phyloP scores from a whole-genome alignment of 78 protist species.

The Speleostelium caveatum region DNA sequence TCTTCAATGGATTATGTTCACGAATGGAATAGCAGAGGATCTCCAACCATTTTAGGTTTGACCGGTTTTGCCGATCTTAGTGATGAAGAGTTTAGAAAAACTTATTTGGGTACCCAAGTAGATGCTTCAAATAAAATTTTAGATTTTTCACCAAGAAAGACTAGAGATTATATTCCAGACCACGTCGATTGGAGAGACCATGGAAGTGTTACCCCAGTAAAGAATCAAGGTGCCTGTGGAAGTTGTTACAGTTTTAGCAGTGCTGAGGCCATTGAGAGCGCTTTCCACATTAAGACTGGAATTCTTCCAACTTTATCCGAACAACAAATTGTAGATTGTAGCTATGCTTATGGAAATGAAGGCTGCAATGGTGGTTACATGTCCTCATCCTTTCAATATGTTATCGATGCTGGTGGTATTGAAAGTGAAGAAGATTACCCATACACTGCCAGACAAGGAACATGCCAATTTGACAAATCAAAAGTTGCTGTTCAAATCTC shows the following conservation, averaged over 20 bases:
- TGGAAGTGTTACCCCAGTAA: constrained; percentile 66
- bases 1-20: constrained; percentile 31
- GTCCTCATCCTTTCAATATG: constrained; percentile 68
- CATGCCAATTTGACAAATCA: constrained; percentile 38
- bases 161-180: background rate
- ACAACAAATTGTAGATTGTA: constrained; percentile 87
- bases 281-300: constrained; percentile 30
- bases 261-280: constrained; percentile 55
- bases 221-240: constrained; percentile 47
- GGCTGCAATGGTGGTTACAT: constrained; percentile 91
- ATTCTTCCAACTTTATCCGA: constrained; percentile 76
- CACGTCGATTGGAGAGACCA: constrained; percentile 61
- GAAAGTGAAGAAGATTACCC: constrained; percentile 88
- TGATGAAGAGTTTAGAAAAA: constrained; percentile 12
- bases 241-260: constrained; percentile 31
- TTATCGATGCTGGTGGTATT: constrained; percentile 74
- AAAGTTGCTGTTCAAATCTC: constrained; percentile 59
- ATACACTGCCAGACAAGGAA: constrained; percentile 76
- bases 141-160: background rate
- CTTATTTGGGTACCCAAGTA: constrained; percentile 20
- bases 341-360: constrained; percentile 46
- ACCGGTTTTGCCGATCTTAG: constrained; percentile 25
- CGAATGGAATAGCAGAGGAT: constrained; percentile 5
- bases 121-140: too few species aligned
- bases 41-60: constrained; percentile 14